Conservation (phyloP, 306 rosid genomes). For the Cucurbita maxima region DNA sequence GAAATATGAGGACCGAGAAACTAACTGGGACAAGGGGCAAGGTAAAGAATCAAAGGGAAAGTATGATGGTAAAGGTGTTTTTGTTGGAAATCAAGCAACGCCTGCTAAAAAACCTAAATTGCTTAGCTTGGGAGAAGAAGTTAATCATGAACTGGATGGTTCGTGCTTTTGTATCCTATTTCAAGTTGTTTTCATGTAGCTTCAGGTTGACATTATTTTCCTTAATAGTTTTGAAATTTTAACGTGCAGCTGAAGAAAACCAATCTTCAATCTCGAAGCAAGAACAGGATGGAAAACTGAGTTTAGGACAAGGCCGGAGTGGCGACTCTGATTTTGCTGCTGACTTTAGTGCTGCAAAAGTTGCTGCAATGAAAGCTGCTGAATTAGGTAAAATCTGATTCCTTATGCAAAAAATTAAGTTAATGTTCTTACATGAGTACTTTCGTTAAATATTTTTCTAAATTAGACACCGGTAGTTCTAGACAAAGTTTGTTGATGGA, state of each 20-base stretch:
- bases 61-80: constrained; percentile 10
- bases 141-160: constrained; percentile 38
- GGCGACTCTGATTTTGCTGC: constrained; percentile 31
- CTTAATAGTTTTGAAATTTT: constrained; percentile 21
- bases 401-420: neutral
- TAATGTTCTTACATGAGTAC: neutral
- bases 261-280: constrained; percentile 16
- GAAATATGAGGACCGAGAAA: constrained; percentile 27
- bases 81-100: constrained; percentile 31
- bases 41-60: constrained; percentile 29
- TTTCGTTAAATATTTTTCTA: neutral
- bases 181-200: neutral
- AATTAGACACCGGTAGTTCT: neutral
- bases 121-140: constrained; percentile 27
- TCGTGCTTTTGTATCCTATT: neutral
- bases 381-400: constrained; percentile 46
- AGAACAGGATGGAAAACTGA: constrained; percentile 29
- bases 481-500: neutral
- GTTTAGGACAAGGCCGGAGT: constrained; percentile 19
- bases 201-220: neutral
- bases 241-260: constrained; percentile 25
- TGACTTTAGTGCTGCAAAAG: constrained; percentile 65
- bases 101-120: constrained; percentile 44
- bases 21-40: constrained; percentile 29
- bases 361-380: constrained; percentile 97